Evolutionary conservation across 352 stramenopile genomes (phyloP).

Genomic region (Globisporangium acanthophoron): DNA sequence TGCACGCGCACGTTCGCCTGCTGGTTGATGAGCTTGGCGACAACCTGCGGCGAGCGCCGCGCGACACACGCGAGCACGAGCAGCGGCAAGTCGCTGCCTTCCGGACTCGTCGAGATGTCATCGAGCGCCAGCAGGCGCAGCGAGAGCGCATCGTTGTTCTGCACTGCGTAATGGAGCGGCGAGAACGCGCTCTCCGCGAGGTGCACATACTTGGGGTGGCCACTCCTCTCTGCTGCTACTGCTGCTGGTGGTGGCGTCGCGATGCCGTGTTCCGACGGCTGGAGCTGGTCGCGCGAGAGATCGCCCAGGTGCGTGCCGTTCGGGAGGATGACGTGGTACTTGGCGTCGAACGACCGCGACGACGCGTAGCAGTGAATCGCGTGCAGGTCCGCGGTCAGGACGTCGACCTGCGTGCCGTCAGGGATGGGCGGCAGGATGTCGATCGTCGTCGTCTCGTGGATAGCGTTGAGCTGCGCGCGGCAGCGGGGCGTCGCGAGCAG

Average conservation of each 20-base stretch:
- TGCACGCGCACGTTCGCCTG: slow-evolving; percentile 59
- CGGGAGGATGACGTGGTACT: slow-evolving; percentile 52
- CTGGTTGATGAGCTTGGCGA: slow-evolving; percentile 34
- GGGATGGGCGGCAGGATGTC: slow-evolving; percentile 32
- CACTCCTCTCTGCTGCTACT: background rate
- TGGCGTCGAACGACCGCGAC: slow-evolving; percentile 29
- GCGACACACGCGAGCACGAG: slow-evolving; percentile 52
- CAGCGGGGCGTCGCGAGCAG: slow-evolving; percentile 21
- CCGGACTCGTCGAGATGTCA: slow-evolving; percentile 27
- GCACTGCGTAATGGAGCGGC: slow-evolving; percentile 53
- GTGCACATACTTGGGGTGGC: slow-evolving; percentile 35
- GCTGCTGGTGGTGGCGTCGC: background rate
- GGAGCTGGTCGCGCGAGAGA: slow-evolving; percentile 35
- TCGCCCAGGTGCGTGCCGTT: slow-evolving; percentile 35
- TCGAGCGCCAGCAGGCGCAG: slow-evolving; percentile 25
- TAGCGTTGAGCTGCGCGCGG: slow-evolving; percentile 29
- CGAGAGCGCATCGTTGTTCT: slow-evolving; percentile 36
- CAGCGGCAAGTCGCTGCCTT: slow-evolving; percentile 51
- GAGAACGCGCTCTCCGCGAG: slow-evolving; percentile 49
- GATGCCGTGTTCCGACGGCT: slow-evolving; percentile 1
- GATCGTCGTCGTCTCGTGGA: slow-evolving; percentile 53
- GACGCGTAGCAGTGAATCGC: slow-evolving; percentile 38
- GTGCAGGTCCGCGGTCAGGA: slow-evolving; percentile 15
- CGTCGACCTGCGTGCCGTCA: slow-evolving; percentile 20
- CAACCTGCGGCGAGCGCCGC: slow-evolving; percentile 31